Evolutionary conservation across 495 filamentous ascomycete species (phyloP).

Genomic region (Jackrogersella minutella): DNA sequence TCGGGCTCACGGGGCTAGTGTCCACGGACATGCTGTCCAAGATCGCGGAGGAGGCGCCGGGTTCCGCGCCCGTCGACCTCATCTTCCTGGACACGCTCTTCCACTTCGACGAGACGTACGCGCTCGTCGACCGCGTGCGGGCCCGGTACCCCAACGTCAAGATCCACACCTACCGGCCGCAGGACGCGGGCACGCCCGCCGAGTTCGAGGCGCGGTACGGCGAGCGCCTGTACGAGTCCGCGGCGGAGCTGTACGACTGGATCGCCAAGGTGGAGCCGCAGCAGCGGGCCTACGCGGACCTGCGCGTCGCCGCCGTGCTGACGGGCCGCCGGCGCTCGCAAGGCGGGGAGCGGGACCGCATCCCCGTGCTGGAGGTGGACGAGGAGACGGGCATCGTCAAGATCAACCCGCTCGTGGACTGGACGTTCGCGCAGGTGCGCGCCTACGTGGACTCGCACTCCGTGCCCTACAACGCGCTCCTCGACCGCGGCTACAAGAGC

Average conservation of each 20-base stretch:
- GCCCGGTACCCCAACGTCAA: conserved; percentile 77
- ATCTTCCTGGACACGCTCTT: conserved; percentile 98
- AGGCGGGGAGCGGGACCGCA: conserved; percentile 88
- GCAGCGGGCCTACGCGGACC: conserved; percentile 87
- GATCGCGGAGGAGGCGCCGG: conserved; percentile 71
- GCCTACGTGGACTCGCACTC: conserved; percentile 83
- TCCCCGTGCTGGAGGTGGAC: conserved; percentile 91
- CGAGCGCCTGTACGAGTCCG: conserved; percentile 82
- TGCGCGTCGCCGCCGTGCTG: conserved; percentile 89
- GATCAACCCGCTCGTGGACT: conserved; percentile 98
- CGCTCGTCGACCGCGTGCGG: conserved; percentile 80
- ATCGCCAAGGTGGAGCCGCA: conserved; percentile 96
- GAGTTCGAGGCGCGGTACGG: conserved; percentile 87
- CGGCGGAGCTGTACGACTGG: conserved; percentile 93
- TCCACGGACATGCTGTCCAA: conserved; percentile 96
- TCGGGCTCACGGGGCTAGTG: conserved; percentile 91
- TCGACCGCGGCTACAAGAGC: conserved; percentile 94
- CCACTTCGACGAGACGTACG: conserved; percentile 91
- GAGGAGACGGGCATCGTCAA: conserved; percentile 89
- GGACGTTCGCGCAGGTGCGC: conserved; percentile 89
- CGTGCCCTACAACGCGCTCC: conserved; percentile 91
- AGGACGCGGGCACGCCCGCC: conserved; percentile 68
- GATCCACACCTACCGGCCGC: conserved; percentile 89
- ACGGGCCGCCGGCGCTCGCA: conserved; percentile 94
- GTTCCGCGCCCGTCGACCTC: conserved; percentile 74